These are phyloP conservation scores for Glebionis coronaria DNA, from an alignment of 129 eudicot species.

Conservation along the genomic window DNA sequence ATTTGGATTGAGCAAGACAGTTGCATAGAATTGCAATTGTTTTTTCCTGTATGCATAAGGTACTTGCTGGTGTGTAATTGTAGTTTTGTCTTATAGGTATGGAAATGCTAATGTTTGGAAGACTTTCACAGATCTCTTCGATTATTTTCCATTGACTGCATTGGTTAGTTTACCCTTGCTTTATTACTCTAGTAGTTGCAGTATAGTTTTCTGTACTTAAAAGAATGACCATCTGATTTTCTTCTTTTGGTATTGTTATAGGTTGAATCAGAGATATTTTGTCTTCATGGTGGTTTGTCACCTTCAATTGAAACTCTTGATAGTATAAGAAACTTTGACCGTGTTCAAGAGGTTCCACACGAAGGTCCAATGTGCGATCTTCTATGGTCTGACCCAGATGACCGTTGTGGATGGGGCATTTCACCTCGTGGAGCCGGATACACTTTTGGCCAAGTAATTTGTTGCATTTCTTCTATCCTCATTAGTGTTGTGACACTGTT, in stretches of 20 bases:
- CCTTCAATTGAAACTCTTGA: conserved; percentile 93
- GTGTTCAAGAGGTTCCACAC: conserved; percentile 96
- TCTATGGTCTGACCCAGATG: conserved; percentile 97
- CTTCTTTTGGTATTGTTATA: conserved; percentile 12
- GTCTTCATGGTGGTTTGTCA: conserved; percentile 94
- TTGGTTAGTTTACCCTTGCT: conserved; percentile 41
- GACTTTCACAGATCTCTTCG: conserved; percentile 75
- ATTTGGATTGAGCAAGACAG: neutral
- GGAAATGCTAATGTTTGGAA: conserved; percentile 83
- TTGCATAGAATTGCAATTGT: neutral
- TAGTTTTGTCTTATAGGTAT: conserved; percentile 40
- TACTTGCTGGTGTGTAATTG: conserved; percentile 8
- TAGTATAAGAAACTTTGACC: conserved; percentile 81
- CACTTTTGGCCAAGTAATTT: conserved; percentile 86
- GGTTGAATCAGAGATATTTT: conserved; percentile 96
- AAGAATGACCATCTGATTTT: neutral
- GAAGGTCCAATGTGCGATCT: conserved; percentile 98
- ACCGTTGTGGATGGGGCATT: conserved; percentile 97
- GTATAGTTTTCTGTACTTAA: neutral
- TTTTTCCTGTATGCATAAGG: neutral
- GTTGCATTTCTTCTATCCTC: neutral
- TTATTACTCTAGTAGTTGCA: neutral
- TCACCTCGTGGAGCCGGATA: conserved; percentile 97
- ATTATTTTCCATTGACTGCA: conserved; percentile 74
- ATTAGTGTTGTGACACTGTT: neutral